These are phyloP conservation scores for Arabis alpina DNA, from an alignment of 345 rosid genomes.

Conservation along the genomic window DNA sequence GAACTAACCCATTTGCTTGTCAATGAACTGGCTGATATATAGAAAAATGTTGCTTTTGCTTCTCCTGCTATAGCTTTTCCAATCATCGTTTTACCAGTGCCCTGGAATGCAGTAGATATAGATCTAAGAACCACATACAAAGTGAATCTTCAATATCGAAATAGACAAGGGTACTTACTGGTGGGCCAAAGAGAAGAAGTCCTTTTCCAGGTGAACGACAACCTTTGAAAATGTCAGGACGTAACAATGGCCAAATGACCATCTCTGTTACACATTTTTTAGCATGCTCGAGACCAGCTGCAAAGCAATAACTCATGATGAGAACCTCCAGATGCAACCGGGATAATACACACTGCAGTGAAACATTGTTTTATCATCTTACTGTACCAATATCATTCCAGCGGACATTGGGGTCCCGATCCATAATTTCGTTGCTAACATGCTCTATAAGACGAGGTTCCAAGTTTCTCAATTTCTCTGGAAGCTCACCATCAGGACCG, in stretches of 20 bases:
- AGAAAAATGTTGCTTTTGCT: conserved; percentile 98
- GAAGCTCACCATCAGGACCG: conserved; percentile 99
- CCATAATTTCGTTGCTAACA: conserved; percentile 98
- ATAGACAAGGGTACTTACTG: conserved; percentile 58
- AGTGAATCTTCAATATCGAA: conserved; percentile 18
- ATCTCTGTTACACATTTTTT: conserved; percentile 98
- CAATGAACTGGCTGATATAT: conserved; percentile 97
- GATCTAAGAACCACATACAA: conserved; percentile 23
- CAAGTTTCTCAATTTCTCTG: conserved; percentile 88
- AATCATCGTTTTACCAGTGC: conserved; percentile 98
- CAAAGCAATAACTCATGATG: conserved; percentile 36
- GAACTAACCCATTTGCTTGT: conserved; percentile 96
- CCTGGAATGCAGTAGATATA: conserved; percentile 52
- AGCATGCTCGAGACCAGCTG: conserved; percentile 99
- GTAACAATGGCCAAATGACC: conserved; percentile 97
- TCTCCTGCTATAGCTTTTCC: conserved; percentile 99
- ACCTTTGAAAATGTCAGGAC: conserved; percentile 95
- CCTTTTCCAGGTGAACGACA: conserved; percentile 99
- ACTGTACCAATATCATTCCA: conserved; percentile 95
- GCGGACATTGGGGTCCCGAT: conserved; percentile 90
- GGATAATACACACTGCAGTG: neutral
- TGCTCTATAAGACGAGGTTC: conserved; percentile 98
- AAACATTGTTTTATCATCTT: conserved; percentile 30
- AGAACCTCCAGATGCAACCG: conserved; percentile 37
- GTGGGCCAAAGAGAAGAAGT: conserved; percentile 98